A percentile compares a stretch with the other conserved stretches of the same genome.
These are phyloP conservation scores for Eragrostis tef DNA, from an alignment of 202 grass and related monocot species.

Conservation along the genomic window DNA sequence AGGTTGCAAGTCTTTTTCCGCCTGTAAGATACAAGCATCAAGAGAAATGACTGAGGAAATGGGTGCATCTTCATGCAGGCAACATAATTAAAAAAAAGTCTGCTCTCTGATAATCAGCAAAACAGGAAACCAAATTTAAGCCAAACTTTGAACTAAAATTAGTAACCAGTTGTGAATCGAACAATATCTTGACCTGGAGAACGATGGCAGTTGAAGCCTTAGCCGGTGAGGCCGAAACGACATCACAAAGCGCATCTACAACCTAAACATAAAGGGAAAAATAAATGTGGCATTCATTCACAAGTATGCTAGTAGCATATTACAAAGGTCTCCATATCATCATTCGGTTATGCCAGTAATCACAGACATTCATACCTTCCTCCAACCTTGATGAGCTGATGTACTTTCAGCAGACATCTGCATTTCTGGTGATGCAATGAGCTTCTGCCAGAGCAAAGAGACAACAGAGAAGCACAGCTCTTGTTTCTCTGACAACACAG, in stretches of 20 bases:
- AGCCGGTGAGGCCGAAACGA: slow-evolving; percentile 93
- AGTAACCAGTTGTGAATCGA: slow-evolving; percentile 35
- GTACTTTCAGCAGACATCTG: slow-evolving; percentile 99
- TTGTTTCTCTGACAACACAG: slow-evolving; percentile 89
- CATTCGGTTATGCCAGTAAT: too few relatives aligned
- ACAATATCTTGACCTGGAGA: slow-evolving; percentile 75
- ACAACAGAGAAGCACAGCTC: slow-evolving; percentile 97
- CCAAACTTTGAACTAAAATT: slow-evolving; percentile 15
- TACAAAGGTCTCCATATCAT: not conserved
- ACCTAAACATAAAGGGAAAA: slow-evolving; percentile 54
- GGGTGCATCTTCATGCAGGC: slow-evolving; percentile 23
- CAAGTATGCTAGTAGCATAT: slow-evolving; percentile 34
- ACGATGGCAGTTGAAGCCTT: slow-evolving; percentile 95
- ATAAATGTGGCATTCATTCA: slow-evolving; percentile 33
- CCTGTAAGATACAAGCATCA: slow-evolving; percentile 69
- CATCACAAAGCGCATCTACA: slow-evolving; percentile 96
- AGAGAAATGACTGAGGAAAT: slow-evolving; percentile 58
- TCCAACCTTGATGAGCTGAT: slow-evolving; percentile 98
- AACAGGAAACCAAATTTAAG: not conserved
- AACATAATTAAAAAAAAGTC: too few relatives aligned
- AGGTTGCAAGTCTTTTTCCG: slow-evolving; percentile 91
- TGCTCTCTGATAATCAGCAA: too few relatives aligned
- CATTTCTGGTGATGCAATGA: slow-evolving; percentile 93
- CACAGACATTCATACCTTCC: slow-evolving; percentile 61
- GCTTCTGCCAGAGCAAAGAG: slow-evolving; percentile 92